These are phyloP conservation scores for Neurospora sp. DNA, from an alignment of 495 filamentous ascomycete genomes.

Conservation along the genomic window DNA sequence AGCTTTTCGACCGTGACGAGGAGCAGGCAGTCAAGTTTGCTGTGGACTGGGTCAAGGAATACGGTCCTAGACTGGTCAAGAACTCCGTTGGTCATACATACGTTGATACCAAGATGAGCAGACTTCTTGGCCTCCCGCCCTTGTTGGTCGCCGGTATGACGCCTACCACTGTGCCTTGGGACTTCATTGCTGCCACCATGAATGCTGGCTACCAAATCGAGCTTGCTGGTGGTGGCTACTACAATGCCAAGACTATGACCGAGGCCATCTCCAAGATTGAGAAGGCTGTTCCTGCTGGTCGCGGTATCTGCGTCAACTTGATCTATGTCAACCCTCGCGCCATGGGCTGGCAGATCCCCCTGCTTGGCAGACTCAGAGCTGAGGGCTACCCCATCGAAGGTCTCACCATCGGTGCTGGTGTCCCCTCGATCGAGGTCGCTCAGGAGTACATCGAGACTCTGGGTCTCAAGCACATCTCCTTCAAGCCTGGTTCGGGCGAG, in stretches of 20 bases:
- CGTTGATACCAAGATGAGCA: slow-evolving; percentile 97
- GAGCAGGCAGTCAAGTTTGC: slow-evolving; percentile 89
- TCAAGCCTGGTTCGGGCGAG: slow-evolving; percentile 88
- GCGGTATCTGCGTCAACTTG: slow-evolving; percentile 86
- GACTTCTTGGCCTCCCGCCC: slow-evolving; percentile 78
- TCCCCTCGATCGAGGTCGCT: slow-evolving; percentile 87
- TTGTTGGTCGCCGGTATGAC: slow-evolving; percentile 97
- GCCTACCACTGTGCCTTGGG: slow-evolving; percentile 85
- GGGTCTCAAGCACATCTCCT: slow-evolving; percentile 88
- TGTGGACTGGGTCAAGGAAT: slow-evolving; percentile 95
- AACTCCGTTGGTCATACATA: slow-evolving; percentile 78
- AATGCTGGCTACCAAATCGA: slow-evolving; percentile 93
- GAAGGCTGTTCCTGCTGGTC: slow-evolving; percentile 73
- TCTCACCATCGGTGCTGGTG: slow-evolving; percentile 87
- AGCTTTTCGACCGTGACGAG: slow-evolving; percentile 91
- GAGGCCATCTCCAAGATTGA: slow-evolving; percentile 85
- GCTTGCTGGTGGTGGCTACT: slow-evolving; percentile 87
- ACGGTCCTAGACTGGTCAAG: slow-evolving; percentile 78
- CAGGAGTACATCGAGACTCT: slow-evolving; percentile 90
- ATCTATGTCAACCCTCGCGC: slow-evolving; percentile 95
- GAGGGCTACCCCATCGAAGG: slow-evolving; percentile 92
- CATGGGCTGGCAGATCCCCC: slow-evolving; percentile 95
- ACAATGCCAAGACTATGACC: slow-evolving; percentile 82
- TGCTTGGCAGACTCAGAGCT: slow-evolving; percentile 71
- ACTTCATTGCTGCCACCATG: slow-evolving; percentile 93